Evolutionary conservation across 2,329 filamentous ascomycete genomes (phyloP).

Genomic region (Diaporthe amygdali): DNA sequence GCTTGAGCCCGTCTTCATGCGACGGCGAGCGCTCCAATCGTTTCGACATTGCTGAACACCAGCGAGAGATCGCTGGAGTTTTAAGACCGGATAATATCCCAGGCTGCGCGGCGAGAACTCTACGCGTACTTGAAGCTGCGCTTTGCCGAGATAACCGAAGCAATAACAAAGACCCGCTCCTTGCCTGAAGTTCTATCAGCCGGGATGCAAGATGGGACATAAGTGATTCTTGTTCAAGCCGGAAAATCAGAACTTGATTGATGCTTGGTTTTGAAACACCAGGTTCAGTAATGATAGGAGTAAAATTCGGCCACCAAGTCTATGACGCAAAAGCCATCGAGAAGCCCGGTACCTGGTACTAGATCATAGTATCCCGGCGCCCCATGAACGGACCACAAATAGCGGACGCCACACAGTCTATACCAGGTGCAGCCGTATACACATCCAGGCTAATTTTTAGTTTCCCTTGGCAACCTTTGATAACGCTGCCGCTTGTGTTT

Average conservation of each 20-base stretch:
- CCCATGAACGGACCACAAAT: neutral
- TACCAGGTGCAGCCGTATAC: too few species aligned
- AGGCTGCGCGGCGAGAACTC: fast-evolving
- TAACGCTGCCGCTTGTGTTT: too few species aligned
- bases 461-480: too few species aligned
- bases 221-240: neutral
- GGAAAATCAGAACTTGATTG: fast-evolving
- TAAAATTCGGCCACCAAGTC: neutral
- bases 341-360: neutral
- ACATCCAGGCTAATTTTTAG: too few species aligned
- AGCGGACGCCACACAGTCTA: neutral
- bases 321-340: neutral
- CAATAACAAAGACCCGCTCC: neutral
- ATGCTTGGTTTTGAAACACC: neutral
- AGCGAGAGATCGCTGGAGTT: neutral
- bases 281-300: neutral
- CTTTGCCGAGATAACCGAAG: too few species aligned
- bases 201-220: neutral
- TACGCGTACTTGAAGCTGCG: too few species aligned
- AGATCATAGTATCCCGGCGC: neutral
- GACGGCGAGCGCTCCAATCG: slow-evolving; percentile 30
- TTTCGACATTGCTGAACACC: slow-evolving; percentile 16
- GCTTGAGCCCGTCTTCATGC: slow-evolving; percentile 30
- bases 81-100: fast-evolving
- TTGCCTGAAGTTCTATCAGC: neutral